Conservation (phyloP, 768 basidiomycete species). For the Tubosaeta sp. region DNA sequence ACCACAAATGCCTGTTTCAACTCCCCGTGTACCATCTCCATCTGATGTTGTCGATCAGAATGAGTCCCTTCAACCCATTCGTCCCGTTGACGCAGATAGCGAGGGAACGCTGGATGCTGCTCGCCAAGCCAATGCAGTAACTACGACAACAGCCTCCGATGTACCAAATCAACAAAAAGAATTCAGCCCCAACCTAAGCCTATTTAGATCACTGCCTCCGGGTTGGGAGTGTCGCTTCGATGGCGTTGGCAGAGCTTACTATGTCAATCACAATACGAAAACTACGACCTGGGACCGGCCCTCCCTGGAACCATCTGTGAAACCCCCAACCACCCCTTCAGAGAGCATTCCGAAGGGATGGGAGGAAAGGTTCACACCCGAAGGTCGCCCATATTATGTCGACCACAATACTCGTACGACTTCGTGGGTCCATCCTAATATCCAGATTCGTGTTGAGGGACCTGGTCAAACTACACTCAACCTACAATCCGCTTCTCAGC, state of each 20-base stretch:
- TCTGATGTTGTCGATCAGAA: conserved; percentile 28
- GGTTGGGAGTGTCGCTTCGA: conserved; percentile 98
- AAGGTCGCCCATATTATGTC: conserved; percentile 99
- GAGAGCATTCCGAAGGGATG: conserved; percentile 92
- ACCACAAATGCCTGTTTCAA: conserved; percentile 38
- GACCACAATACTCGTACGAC: conserved; percentile 99
- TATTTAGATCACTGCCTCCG: conserved; percentile 81
- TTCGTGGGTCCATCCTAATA: conserved; percentile 98
- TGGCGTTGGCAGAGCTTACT: conserved; percentile 93
- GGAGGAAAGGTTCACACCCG: conserved; percentile 98
- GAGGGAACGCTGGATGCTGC: conserved; percentile 12
- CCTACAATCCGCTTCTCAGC: conserved; percentile 92
- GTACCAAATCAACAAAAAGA: conserved; percentile 58
- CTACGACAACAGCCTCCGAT: conserved; percentile 34
- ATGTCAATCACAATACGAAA: conserved; percentile 97
- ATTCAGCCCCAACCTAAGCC: conserved; percentile 94
- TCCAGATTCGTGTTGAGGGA: conserved; percentile 98
- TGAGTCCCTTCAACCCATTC: conserved; percentile 25
- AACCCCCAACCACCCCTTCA: conserved; percentile 17
- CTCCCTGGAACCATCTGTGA: conserved; percentile 61
- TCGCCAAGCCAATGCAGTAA: conserved; percentile 18
- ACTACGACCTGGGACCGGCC: conserved; percentile 98
- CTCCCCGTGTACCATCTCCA: conserved; percentile 27
- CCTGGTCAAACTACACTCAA: conserved; percentile 80
- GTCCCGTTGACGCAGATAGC: conserved; percentile 35